phyloP scores from a whole-genome alignment of 192 early-diverging fungal genomes.

The Coemansia sp. region DNA sequence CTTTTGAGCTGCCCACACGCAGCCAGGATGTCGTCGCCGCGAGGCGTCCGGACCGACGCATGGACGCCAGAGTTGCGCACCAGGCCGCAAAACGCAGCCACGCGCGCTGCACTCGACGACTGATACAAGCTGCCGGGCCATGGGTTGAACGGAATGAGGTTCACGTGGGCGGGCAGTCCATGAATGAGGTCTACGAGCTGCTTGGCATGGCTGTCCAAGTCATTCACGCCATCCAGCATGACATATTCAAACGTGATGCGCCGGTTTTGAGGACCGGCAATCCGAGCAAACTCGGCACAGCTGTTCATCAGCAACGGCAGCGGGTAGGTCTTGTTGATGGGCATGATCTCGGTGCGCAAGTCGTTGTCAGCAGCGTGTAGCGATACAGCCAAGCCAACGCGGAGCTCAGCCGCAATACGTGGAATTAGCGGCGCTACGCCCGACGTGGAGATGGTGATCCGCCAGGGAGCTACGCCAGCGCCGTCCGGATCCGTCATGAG shows the following conservation, averaged over 20 bases:
- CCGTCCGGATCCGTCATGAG: conserved; percentile 61
- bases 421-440: conserved; percentile 82
- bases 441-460: conserved; percentile 80
- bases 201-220: conserved; percentile 66
- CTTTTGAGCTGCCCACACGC: conserved; percentile 73
- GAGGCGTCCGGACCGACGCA: conserved; percentile 61
- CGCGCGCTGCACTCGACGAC: conserved; percentile 56
- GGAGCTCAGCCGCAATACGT: conserved; percentile 67
- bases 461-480: conserved; percentile 64
- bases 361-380: conserved; percentile 81
- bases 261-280: conserved; percentile 55
- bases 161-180: conserved; percentile 71
- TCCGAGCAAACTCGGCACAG: conserved; percentile 61
- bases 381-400: conserved; percentile 74
- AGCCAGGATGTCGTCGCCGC: conserved; percentile 76
- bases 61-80: conserved; percentile 55
- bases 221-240: conserved; percentile 86
- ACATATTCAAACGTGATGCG: conserved; percentile 92
- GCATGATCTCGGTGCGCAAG: conserved; percentile 75
- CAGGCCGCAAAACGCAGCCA: conserved; percentile 58
- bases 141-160: conserved; percentile 81
- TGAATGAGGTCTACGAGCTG: conserved; percentile 63
- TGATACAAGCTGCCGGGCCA: conserved; percentile 78
- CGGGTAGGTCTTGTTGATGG: conserved; percentile 82
- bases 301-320: conserved; percentile 68